Conservation (phyloP, 176 grass and related monocot genomes). For the Oryza punctata region DNA sequence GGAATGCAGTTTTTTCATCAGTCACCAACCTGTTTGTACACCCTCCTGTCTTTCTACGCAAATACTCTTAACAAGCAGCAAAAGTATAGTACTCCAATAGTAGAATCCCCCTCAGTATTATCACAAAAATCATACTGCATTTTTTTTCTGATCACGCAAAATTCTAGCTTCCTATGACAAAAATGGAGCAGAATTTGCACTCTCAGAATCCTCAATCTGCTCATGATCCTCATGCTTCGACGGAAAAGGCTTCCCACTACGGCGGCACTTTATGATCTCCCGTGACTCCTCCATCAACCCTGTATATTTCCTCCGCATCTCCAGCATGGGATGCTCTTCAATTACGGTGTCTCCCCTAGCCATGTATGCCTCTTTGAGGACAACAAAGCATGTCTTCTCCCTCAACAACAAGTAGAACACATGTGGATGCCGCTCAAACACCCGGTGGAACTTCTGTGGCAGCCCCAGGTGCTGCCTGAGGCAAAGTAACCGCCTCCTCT, state of each 20-base stretch:
- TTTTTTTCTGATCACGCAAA: constrained; percentile 10
- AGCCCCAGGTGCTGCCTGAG: constrained; percentile 62
- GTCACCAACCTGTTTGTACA: constrained; percentile 14
- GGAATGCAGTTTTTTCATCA: not conserved
- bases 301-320: constrained; percentile 61
- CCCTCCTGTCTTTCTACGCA: constrained; percentile 3
- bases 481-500: constrained; percentile 64
- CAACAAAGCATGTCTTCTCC: constrained; percentile 76
- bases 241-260: constrained; percentile 37
- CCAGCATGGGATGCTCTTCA: constrained; percentile 60
- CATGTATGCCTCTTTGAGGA: constrained; percentile 86
- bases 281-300: constrained; percentile 64
- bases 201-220: not conserved
- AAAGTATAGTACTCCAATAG: not conserved
- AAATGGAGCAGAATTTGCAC: constrained; percentile 1
- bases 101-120: not conserved
- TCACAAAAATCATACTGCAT: not conserved
- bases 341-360: constrained; percentile 44
- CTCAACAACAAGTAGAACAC: constrained; percentile 84
- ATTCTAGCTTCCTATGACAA: not conserved
- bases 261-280: constrained; percentile 47
- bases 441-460: constrained; percentile 69
- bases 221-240: not conserved
- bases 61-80: not conserved
- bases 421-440: constrained; percentile 66